These are phyloP conservation scores for Beauveria scarabaeidicola DNA, from an alignment of 2,329 filamentous ascomycete genomes.

Conservation along the genomic window DNA sequence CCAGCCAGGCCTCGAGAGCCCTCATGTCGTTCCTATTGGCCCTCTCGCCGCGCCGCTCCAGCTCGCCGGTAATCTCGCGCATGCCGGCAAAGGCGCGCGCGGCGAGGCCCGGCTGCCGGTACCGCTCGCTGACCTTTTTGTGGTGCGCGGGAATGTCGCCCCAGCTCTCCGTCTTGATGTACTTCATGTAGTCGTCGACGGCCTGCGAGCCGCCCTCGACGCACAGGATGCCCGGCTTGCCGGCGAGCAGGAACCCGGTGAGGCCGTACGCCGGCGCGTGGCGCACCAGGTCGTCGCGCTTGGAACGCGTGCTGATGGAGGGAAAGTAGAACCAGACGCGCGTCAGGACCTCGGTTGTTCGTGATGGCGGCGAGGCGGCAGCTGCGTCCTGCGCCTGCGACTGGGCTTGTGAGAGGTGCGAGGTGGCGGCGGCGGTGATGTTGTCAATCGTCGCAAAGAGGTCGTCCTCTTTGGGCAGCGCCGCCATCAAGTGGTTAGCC, in stretches of 20 bases:
- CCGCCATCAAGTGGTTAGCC: conserved; percentile 26
- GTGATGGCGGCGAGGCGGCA: not conserved
- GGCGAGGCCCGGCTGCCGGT: conserved; percentile 30
- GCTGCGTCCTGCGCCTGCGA: not conserved
- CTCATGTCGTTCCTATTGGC: conserved; percentile 46
- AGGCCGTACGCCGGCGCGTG: conserved; percentile 43
- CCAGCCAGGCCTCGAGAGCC: conserved; percentile 41
- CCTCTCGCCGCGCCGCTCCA: conserved; percentile 39
- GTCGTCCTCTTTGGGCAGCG: conserved; percentile 34
- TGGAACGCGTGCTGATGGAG: conserved; percentile 49
- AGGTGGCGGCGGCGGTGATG: conserved; percentile 28
- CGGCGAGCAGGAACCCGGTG: conserved; percentile 51
- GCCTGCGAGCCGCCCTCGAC: conserved; percentile 37
- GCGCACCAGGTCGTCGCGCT: conserved; percentile 48
- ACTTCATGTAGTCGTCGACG: conserved; percentile 53
- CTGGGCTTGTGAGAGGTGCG: conserved; percentile 19
- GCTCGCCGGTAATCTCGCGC: conserved; percentile 44
- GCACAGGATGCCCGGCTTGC: conserved; percentile 49
- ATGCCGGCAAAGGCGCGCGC: conserved; percentile 44
- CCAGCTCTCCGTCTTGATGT: conserved; percentile 56
- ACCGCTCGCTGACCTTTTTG: conserved; percentile 53
- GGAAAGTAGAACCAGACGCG: conserved; percentile 58
- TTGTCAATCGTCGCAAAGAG: conserved; percentile 37
- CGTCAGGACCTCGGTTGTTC: conserved; percentile 26
- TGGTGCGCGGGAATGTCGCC: conserved; percentile 53